Percentiles rank a stretch among this genome's conserved stretches.
These are phyloP conservation scores for Globisporangium orthogonon DNA, from an alignment of 352 stramenopile species.

Conservation along the genomic window DNA sequence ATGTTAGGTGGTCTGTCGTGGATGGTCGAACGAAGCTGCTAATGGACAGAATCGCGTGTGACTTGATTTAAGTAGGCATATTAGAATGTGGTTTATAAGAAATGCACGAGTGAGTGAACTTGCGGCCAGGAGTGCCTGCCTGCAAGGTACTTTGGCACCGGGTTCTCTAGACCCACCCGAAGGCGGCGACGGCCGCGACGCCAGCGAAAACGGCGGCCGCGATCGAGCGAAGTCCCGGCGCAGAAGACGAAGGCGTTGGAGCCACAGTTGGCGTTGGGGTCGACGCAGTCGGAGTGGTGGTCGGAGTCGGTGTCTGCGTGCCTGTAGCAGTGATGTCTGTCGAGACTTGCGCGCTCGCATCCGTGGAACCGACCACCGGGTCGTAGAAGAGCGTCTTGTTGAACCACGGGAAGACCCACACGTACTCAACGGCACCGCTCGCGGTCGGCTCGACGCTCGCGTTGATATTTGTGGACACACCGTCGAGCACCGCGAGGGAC, in stretches of 20 bases:
- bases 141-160: too few relatives aligned
- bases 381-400: constrained; percentile 39
- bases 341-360: background rate
- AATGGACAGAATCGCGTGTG: too few relatives aligned
- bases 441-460: constrained; percentile 16
- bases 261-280: background rate
- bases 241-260: background rate
- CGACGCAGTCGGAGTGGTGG: background rate
- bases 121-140: too few relatives aligned
- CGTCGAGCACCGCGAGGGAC: constrained; percentile 14
- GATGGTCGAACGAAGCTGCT: background rate
- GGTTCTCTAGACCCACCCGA: background rate
- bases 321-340: background rate
- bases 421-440: constrained; percentile 14
- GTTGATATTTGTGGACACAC: constrained; percentile 14
- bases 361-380: constrained; percentile 28
- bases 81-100: too few relatives aligned
- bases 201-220: background rate
- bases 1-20: constrained; percentile 6
- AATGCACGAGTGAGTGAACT: too few relatives aligned
- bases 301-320: background rate
- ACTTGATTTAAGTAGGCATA: too few relatives aligned
- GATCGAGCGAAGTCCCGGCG: background rate
- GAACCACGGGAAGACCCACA: constrained; percentile 40
- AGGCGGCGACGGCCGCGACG: background rate